Percentiles rank a stretch among this genome's conserved stretches.
Conservation (phyloP, 805 yeast species). For the Tetrapisispora taiwanensis region DNA sequence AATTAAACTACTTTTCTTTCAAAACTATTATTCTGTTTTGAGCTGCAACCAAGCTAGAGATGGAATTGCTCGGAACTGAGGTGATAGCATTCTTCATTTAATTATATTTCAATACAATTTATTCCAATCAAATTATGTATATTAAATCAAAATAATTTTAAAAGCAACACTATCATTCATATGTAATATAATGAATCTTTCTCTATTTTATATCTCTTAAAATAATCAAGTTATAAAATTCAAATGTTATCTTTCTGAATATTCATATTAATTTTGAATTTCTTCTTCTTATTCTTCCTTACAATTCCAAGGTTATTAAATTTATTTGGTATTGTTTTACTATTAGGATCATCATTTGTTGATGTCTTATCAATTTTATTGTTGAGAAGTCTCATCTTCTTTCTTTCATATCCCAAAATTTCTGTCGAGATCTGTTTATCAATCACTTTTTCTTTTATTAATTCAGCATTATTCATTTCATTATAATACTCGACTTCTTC, state of each 20-base stretch:
- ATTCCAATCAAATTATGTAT: too few species aligned
- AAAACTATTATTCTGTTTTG: too few species aligned
- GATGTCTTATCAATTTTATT: not conserved
- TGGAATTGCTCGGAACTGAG: too few species aligned
- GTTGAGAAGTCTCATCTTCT: not conserved
- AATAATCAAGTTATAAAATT: not conserved
- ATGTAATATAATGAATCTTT: too few species aligned
- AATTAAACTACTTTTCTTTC: too few species aligned
- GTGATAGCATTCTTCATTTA: too few species aligned
- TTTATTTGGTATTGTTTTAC: not conserved
- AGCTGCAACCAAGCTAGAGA: too few species aligned
- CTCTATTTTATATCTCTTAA: too few species aligned
- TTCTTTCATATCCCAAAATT: constrained; percentile 1
- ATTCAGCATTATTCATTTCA: constrained; percentile 4
- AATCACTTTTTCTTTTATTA: constrained; percentile 7
- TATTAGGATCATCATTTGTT: too few species aligned
- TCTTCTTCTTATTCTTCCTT: not conserved
- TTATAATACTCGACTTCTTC: constrained; percentile 17
- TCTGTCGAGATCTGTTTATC: constrained; percentile 2
- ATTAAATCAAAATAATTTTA: too few species aligned
- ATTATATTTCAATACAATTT: too few species aligned
- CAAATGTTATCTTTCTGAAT: not conserved
- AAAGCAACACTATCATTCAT: too few species aligned
- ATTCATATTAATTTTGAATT: not conserved
- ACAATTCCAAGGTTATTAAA: not conserved